phyloP scores from a whole-genome alignment of 495 filamentous ascomycete genomes.

The Collariella sp. region DNA sequence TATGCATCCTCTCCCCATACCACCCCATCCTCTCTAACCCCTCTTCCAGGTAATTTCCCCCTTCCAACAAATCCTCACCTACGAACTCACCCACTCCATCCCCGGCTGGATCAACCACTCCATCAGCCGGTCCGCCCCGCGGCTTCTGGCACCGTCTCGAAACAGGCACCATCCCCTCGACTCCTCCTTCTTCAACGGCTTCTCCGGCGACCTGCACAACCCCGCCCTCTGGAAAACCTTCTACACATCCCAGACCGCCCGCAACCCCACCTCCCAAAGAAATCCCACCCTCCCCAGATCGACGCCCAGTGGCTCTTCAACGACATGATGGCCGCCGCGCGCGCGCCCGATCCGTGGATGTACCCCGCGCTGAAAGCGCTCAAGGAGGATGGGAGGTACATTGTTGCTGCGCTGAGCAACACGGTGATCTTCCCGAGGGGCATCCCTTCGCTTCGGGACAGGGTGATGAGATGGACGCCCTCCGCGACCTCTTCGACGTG shows the following conservation, averaged over 20 bases:
- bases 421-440: conserved; percentile 83
- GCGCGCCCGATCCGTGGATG: conserved; percentile 74
- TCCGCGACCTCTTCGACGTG: conserved; percentile 72
- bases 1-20: conserved; percentile 44
- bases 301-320: conserved; percentile 79
- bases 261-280: conserved; percentile 27
- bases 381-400: conserved; percentile 51
- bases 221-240: conserved; percentile 54
- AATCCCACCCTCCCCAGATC: conserved; percentile 60
- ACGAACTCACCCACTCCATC: conserved; percentile 65
- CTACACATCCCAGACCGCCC: conserved; percentile 28
- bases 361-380: conserved; percentile 70
- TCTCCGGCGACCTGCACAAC: conserved; percentile 63
- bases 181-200: conserved; percentile 64
- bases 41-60: conserved; percentile 69
- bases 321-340: conserved; percentile 78
- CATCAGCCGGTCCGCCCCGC: conserved; percentile 65
- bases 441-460: no score
- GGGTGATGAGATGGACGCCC: no score
- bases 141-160: conserved; percentile 85
- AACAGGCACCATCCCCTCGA: conserved; percentile 65
- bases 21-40: conserved; percentile 18
- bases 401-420: conserved; percentile 79
- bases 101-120: conserved; percentile 88
- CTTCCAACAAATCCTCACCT: conserved; percentile 84